Percentiles rank a stretch among this genome's conserved stretches.
These are phyloP conservation scores for Amanita rimosa DNA, from an alignment of 768 basidiomycete species.

Conservation along the genomic window DNA sequence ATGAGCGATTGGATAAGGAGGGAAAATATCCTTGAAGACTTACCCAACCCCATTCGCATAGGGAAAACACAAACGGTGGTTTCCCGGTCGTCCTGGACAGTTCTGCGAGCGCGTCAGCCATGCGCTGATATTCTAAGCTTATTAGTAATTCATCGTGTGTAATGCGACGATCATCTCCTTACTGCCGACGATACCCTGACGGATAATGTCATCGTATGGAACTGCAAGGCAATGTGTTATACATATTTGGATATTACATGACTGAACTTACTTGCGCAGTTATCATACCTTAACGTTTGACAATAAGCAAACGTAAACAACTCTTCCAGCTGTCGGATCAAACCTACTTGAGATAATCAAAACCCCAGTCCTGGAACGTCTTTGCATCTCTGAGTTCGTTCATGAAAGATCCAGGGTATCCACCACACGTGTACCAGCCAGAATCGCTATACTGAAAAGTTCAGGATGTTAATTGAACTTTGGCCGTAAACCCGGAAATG, in stretches of 20 bases:
- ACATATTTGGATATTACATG: not conserved
- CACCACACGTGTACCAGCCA: conserved; percentile 58
- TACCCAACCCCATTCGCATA: conserved; percentile 61
- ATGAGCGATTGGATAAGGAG: not conserved
- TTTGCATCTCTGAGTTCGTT: conserved; percentile 47
- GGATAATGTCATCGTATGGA: conserved; percentile 46
- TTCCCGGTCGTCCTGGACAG: conserved; percentile 33
- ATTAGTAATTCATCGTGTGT: not conserved
- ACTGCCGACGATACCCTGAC: conserved; percentile 45
- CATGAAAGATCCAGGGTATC: conserved; percentile 53
- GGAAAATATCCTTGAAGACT: too few relatives aligned
- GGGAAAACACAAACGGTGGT: conserved; percentile 37
- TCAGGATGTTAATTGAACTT: not conserved
- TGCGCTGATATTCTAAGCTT: conserved; percentile 40
- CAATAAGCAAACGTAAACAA: conserved; percentile 1
- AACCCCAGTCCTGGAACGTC: conserved; percentile 54
- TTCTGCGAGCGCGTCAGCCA: conserved; percentile 46
- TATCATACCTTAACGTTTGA: conserved; percentile 40
- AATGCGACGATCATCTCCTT: conserved; percentile 12
- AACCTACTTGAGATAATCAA: conserved; percentile 53
- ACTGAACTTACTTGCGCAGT: conserved; percentile 33
- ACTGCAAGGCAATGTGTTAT: conserved; percentile 19
- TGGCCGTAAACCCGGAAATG: not conserved
- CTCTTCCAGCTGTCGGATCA: not conserved
- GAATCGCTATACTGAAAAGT: conserved; percentile 5